A percentile compares a stretch with the other conserved stretches of the same genome.
Evolutionary conservation across 2,329 filamentous ascomycete species (phyloP).

Genomic region (Epichloe festucae): DNA sequence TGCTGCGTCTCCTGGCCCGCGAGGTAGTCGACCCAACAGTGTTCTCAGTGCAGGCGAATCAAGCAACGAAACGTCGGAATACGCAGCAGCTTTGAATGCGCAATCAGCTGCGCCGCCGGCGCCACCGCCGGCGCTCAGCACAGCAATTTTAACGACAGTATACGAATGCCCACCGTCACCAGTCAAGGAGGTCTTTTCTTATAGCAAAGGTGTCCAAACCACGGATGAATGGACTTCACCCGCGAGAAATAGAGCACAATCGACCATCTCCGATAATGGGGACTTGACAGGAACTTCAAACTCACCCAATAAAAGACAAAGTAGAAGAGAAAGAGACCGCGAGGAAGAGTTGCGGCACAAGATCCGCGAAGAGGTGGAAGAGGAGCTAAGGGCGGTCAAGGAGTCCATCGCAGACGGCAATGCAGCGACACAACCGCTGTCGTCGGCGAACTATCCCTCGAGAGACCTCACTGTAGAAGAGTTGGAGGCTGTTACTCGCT

Average conservation of each 20-base stretch:
- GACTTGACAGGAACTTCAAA: constrained; percentile 40
- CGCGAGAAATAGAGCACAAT: constrained; percentile 30
- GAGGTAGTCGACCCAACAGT: constrained; percentile 72
- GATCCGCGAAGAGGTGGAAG: constrained; percentile 79
- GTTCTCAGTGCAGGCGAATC: constrained; percentile 71
- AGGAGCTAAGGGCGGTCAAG: constrained; percentile 68
- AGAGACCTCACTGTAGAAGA: constrained; percentile 75
- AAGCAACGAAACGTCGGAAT: constrained; percentile 60
- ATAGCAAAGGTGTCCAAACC: constrained; percentile 95
- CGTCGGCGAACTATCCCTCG: constrained; percentile 53
- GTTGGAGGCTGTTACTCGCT: constrained; percentile 77
- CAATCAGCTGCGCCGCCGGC: constrained; percentile 15
- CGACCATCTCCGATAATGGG: constrained; percentile 45
- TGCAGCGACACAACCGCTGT: constrained; percentile 11
- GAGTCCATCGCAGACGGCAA: constrained; percentile 39
- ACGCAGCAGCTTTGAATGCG: constrained; percentile 32
- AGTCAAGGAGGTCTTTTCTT: constrained; percentile 77
- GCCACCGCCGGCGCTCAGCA: constrained; percentile 43
- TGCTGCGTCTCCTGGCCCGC: constrained; percentile 50
- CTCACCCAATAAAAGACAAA: constrained; percentile 59
- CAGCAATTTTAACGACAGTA: constrained; percentile 60
- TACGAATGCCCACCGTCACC: constrained; percentile 69
- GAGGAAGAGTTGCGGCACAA: constrained; percentile 84
- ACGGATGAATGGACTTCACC: constrained; percentile 57
- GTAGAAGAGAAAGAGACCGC: constrained; percentile 64